A percentile compares a stretch with the other conserved stretches of the same genome.
These are phyloP conservation scores for Trypanosoma congolense DNA, from an alignment of 208 protist genomes.

Conservation along the genomic window DNA sequence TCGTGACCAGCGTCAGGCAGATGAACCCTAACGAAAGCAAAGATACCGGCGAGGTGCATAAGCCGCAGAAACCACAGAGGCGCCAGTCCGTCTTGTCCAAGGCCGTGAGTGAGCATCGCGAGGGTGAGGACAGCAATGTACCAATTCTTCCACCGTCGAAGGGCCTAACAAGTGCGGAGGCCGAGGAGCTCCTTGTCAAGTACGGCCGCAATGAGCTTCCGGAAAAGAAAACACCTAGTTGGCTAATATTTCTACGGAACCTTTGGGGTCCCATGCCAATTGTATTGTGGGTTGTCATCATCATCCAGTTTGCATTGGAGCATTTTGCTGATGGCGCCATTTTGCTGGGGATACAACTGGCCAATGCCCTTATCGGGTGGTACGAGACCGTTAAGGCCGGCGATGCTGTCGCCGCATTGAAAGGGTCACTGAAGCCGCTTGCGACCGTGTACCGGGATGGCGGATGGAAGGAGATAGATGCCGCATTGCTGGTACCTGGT, in stretches of 20 bases:
- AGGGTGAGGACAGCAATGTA: conserved; percentile 5
- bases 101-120: conserved; percentile 67
- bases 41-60: conserved; percentile 24
- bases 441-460: conserved; percentile 83
- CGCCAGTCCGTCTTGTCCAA: conserved; percentile 74
- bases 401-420: conserved; percentile 90
- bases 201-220: conserved; percentile 73
- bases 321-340: conserved; percentile 85
- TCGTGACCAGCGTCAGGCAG: no score
- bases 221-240: conserved; percentile 71
- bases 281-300: conserved; percentile 86
- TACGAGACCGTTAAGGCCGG: conserved; percentile 92
- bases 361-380: conserved; percentile 82
- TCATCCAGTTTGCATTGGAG: conserved; percentile 83
- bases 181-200: conserved; percentile 52
- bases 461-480: conserved; percentile 74
- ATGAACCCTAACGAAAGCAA: not conserved
- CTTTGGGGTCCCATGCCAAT: conserved; percentile 86
- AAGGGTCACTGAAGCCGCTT: conserved; percentile 77
- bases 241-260: conserved; percentile 71
- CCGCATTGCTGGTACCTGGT: conserved; percentile 87
- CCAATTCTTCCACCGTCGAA: conserved; percentile 27
- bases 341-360: conserved; percentile 76
- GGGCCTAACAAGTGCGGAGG: conserved; percentile 62
- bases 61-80: conserved; percentile 48